phyloP scores from a whole-genome alignment of 768 basidiomycete species.

The Kwoniella dejecticola region DNA sequence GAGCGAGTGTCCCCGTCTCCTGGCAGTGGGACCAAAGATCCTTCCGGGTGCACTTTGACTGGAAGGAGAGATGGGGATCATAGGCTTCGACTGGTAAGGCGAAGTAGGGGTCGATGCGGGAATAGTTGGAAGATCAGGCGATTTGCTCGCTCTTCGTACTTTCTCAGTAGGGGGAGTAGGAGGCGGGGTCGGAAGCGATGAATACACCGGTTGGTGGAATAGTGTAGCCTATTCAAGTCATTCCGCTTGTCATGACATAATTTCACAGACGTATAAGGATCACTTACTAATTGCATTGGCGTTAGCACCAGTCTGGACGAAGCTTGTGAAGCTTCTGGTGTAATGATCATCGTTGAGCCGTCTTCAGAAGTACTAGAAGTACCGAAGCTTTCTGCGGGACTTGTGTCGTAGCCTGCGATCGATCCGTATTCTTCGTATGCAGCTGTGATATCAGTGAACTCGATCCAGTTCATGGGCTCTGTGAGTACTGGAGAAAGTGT shows the following conservation, averaged over 20 bases:
- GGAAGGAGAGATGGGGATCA: constrained; percentile 1
- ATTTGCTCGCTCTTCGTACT: constrained; percentile 1
- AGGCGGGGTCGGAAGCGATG: background rate
- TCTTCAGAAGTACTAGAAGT: background rate
- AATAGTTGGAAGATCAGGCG: constrained; percentile 15
- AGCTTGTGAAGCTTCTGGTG: constrained; percentile 7
- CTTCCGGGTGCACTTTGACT: constrained; percentile 12
- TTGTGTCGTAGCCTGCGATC: background rate
- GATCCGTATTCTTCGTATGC: constrained; percentile 12
- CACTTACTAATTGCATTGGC: background rate
- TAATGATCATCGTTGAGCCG: constrained; percentile 10
- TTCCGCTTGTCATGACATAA: background rate
- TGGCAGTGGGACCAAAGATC: background rate
- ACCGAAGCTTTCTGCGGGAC: constrained; percentile 3
- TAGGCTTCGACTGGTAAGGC: background rate
- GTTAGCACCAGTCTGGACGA: background rate
- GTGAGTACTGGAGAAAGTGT: background rate
- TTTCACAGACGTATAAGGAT: background rate
- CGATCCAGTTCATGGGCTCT: constrained; percentile 19
- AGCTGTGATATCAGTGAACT: constrained; percentile 6
- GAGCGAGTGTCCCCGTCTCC: too few species aligned
- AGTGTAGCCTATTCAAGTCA: background rate
- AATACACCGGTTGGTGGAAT: background rate
- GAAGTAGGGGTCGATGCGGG: constrained; percentile 3
- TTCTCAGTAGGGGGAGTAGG: background rate